Percentiles rank a stretch among this genome's conserved stretches.
Evolutionary conservation across 495 filamentous ascomycete species (phyloP).

Genomic region (Aspergillus nanangensis): DNA sequence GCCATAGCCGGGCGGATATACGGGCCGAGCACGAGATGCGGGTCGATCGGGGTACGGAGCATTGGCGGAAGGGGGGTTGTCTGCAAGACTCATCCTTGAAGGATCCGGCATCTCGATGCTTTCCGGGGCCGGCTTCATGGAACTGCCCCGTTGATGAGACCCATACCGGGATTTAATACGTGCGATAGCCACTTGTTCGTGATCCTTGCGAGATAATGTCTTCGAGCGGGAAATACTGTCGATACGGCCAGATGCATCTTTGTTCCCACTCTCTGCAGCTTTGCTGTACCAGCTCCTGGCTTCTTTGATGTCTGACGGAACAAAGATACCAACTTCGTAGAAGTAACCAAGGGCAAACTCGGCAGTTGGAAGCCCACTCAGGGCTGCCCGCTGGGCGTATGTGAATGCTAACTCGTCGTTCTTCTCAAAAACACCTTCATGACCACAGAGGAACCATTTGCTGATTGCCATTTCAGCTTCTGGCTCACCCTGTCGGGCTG

Average conservation of each 20-base stretch:
- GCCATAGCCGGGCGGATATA: slow-evolving; percentile 59
- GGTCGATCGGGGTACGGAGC: slow-evolving; percentile 38
- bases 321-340: slow-evolving; percentile 90
- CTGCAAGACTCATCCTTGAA: slow-evolving; percentile 37
- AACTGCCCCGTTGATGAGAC: slow-evolving; percentile 64
- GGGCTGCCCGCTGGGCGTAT: slow-evolving; percentile 83
- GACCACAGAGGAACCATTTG: slow-evolving; percentile 97
- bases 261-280: slow-evolving; percentile 86
- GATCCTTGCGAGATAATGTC: slow-evolving; percentile 82
- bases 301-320: slow-evolving; percentile 73
- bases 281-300: slow-evolving; percentile 88
- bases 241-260: slow-evolving; percentile 76
- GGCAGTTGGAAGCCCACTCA: slow-evolving; percentile 75
- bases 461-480: slow-evolving; percentile 96
- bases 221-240: slow-evolving; percentile 83
- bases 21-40: slow-evolving; percentile 45
- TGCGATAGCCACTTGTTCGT: slow-evolving; percentile 84
- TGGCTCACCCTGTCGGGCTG: slow-evolving; percentile 79
- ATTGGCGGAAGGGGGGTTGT: slow-evolving; percentile 33
- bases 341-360: slow-evolving; percentile 98
- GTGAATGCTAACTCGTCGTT: slow-evolving; percentile 90
- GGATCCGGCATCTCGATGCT: slow-evolving; percentile 74
- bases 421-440: slow-evolving; percentile 86
- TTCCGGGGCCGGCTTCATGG: slow-evolving; percentile 48
- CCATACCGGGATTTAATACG: slow-evolving; percentile 92